Percentiles rank a stretch among this genome's conserved stretches.
Conservation (phyloP, 2,329 filamentous ascomycete species). For the Tricladium varicosporioides region DNA sequence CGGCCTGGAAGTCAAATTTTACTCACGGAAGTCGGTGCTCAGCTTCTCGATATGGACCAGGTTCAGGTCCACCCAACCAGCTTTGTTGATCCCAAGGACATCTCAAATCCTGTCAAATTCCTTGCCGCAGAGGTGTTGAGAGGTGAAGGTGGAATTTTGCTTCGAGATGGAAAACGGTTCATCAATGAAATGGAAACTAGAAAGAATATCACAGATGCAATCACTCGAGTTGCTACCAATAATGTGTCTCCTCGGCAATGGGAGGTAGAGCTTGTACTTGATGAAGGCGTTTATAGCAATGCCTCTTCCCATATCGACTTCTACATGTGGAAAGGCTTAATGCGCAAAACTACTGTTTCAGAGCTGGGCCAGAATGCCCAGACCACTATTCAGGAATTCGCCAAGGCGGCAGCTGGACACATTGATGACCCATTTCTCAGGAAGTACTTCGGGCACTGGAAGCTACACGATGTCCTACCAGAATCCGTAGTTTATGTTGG, state of each 20-base stretch:
- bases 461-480: conserved; percentile 45
- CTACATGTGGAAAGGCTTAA: conserved; percentile 60
- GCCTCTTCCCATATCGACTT: conserved; percentile 58
- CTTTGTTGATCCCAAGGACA: conserved; percentile 54
- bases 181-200: conserved; percentile 62
- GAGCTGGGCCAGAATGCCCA: conserved; percentile 45
- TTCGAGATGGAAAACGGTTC: conserved; percentile 51
- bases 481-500: conserved; percentile 58
- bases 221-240: conserved; percentile 42
- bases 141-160: conserved; percentile 59
- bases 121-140: conserved; percentile 62
- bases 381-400: conserved; percentile 48
- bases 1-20: conserved; percentile 51
- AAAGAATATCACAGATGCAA: conserved; percentile 52
- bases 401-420: conserved; percentile 41
- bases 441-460: conserved; percentile 54
- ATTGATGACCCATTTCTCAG: conserved; percentile 46
- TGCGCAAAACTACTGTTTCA: conserved; percentile 53
- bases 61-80: conserved; percentile 66
- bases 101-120: conserved; percentile 52
- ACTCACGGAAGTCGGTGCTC: conserved; percentile 39
- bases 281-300: conserved; percentile 54
- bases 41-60: conserved; percentile 44
- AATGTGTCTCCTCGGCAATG: conserved; percentile 47
- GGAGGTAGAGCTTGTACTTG: conserved; percentile 57